A percentile compares a stretch with the other conserved stretches of the same genome.
phyloP scores from a whole-genome alignment of 2,329 filamentous ascomycete species.

The Fusarium hostae region DNA sequence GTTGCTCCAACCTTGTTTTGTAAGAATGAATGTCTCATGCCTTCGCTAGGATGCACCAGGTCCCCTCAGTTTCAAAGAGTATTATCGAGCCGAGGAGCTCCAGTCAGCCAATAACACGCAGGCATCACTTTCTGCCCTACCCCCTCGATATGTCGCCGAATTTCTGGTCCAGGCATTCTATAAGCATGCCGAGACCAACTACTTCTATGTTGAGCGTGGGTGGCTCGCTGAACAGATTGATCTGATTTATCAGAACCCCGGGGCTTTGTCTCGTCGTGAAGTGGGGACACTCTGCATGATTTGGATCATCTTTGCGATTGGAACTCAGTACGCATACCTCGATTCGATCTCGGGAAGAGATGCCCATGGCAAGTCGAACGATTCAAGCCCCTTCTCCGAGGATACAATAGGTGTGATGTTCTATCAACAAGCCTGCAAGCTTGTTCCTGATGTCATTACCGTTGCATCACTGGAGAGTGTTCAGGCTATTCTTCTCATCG shows the following conservation, averaged over 20 bases:
- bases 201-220: conserved; percentile 58
- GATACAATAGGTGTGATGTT: conserved; percentile 66
- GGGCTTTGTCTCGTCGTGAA: conserved; percentile 52
- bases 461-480: conserved; percentile 67
- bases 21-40: background rate
- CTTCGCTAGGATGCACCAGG: conserved; percentile 42
- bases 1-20: conserved; percentile 1
- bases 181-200: conserved; percentile 60
- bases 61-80: conserved; percentile 52
- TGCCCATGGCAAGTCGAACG: conserved; percentile 33
- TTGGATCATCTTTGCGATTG: conserved; percentile 60
- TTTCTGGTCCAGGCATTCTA: conserved; percentile 61
- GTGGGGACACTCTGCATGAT: conserved; percentile 58
- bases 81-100: conserved; percentile 59
- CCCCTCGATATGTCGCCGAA: conserved; percentile 59
- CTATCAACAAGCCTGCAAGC: conserved; percentile 65
- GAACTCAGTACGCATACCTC: conserved; percentile 62
- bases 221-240: conserved; percentile 57
- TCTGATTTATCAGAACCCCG: conserved; percentile 54
- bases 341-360: conserved; percentile 47
- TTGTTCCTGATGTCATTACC: conserved; percentile 67
- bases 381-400: conserved; percentile 53
- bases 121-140: conserved; percentile 54
- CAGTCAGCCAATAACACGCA: conserved; percentile 54
- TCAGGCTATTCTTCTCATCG: conserved; percentile 66